Evolutionary conservation across 2,329 filamentous ascomycete genomes (phyloP), one percentile per base, ranked within the genome.

Genomic region (Davidsoniella australis): DNA sequence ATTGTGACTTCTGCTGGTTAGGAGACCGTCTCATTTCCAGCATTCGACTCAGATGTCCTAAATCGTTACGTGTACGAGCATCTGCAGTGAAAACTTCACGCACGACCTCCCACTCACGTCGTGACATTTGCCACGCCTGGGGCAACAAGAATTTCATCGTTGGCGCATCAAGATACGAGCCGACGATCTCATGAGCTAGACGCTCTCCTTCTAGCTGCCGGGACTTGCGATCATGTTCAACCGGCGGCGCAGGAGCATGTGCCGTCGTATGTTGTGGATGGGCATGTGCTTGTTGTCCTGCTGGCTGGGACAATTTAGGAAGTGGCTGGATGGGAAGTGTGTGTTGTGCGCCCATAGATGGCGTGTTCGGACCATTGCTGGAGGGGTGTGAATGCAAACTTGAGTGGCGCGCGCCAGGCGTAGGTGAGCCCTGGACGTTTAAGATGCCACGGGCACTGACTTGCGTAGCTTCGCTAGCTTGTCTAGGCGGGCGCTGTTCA

Each of bases 51-150:
- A 81, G 64, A 48, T 75, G 67, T 46, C 69, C 65, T 16, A 80
- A 61, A 57, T 87, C 77, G 1, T 78, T 72, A 18, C 76, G 70
- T 0, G 84, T 76, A 18, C 71, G 72, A 0, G 78, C 76, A 49
- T 86, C 78, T 9, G 71, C 68, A 45, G 78, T 72, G 20, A 86
- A 70, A 12, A 89, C 79, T 38, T 73, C 70, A 47, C 74, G 71
- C 54, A 95, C 75, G 24, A 91, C 76, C 49, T 75, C 70, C 73
- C 91, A 81, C 59, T 93, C 84, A 14, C 73, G 66, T n/a, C 75
- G 69, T 42, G 78, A 71, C 69, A 83, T 85, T 45, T 74, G 72
- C 17, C 72, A 76, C 1, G 80, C 80, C 55, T 84, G 78, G 4
- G 78, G 75, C 41, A 86, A 67, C 4, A 88, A 66, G 56, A 86